Evolutionary conservation across 345 rosid genomes (phyloP), one percentile per base, ranked within the genome.

Genomic region (Eucalyptus tenuipes): DNA sequence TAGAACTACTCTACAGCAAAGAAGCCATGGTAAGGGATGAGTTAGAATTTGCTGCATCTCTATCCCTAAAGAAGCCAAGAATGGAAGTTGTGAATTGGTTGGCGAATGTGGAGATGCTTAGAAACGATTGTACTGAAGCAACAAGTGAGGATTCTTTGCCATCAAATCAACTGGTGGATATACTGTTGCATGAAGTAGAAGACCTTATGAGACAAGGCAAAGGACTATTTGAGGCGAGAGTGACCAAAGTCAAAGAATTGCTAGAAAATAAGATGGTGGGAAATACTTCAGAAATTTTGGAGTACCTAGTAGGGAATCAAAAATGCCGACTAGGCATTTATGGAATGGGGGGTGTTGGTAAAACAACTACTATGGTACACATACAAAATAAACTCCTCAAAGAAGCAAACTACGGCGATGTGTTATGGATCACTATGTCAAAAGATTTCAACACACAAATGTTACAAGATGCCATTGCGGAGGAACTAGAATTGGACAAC

Each of bases 371-470:
- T 55, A 55, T 55, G 61, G 1, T 22, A 2, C 61, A 22, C 29
- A 55, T 0, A 4, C 6, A 86, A 11, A 86, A 86, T 37, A 40
- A 14, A 42, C 45, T 55, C 27, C 20, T 33, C 2, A 31, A 55
- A 49, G 1, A 49, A 14, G 4, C 13, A 49, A 5, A 3, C 0
- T 0, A n/a, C 55, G 75, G 14, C 47, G 6, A 86, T 0, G 71
- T 86, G 10, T 55, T 86, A 5, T 86, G 87, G 75, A 44, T 57
- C 49, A 86, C 75, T 3, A 1, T 55, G 11, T 44, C 87, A 50
- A 10, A 55, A 1, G 49, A 86, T 49, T 86, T 31, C 31, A 40
- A 16, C 0, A 17, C 14, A 2, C 48, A 55, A 14, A 59, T 4
- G 49, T 10, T 86, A 12, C 87, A 86, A 7, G 64, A 55, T 2